Evolutionary conservation across 768 basidiomycete species (phyloP).

Genomic region (Boletus rex-veris): DNA sequence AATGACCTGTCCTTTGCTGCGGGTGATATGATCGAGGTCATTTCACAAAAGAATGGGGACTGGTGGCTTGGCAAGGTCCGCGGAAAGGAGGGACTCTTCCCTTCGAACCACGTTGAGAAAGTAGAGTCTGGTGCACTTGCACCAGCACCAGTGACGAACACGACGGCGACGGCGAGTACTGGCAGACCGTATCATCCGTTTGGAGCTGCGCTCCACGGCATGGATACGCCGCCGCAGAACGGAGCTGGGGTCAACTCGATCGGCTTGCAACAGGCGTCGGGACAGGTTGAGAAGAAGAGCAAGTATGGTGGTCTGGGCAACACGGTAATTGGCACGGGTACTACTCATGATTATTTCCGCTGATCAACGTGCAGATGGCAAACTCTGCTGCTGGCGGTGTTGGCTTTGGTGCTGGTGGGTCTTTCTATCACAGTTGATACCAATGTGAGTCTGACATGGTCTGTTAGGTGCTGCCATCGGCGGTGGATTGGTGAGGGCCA

Average conservation of each 20-base stretch:
- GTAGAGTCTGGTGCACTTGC: slow-evolving; percentile 22
- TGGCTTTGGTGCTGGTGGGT: slow-evolving; percentile 72
- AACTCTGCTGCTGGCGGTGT: slow-evolving; percentile 65
- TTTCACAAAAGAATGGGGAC: slow-evolving; percentile 77
- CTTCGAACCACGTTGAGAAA: slow-evolving; percentile 70
- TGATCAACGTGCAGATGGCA: slow-evolving; percentile 42
- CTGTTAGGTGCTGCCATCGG: slow-evolving; percentile 48
- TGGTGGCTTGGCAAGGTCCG: slow-evolving; percentile 80
- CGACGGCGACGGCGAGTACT: neutral
- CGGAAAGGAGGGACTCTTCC: slow-evolving; percentile 72
- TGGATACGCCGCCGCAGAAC: slow-evolving; percentile 30
- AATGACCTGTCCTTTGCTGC: slow-evolving; percentile 76
- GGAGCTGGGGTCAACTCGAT: slow-evolving; percentile 28
- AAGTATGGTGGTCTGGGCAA: slow-evolving; percentile 56
- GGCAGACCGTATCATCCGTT: slow-evolving; percentile 35
- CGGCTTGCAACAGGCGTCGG: slow-evolving; percentile 28
- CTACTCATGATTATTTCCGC: slow-evolving; percentile 11
- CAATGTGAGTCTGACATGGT: neutral
- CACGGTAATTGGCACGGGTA: slow-evolving; percentile 41
- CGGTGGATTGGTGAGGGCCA: slow-evolving; percentile 45
- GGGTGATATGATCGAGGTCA: slow-evolving; percentile 76
- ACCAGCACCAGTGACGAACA: neutral
- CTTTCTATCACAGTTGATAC: slow-evolving; percentile 13
- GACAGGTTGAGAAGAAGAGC: slow-evolving; percentile 46
- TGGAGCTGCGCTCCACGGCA: slow-evolving; percentile 36